Evolutionary conservation across 352 stramenopile genomes (phyloP), one percentile per base, ranked within the genome.

Genomic region (Globisporangium perplexum): DNA sequence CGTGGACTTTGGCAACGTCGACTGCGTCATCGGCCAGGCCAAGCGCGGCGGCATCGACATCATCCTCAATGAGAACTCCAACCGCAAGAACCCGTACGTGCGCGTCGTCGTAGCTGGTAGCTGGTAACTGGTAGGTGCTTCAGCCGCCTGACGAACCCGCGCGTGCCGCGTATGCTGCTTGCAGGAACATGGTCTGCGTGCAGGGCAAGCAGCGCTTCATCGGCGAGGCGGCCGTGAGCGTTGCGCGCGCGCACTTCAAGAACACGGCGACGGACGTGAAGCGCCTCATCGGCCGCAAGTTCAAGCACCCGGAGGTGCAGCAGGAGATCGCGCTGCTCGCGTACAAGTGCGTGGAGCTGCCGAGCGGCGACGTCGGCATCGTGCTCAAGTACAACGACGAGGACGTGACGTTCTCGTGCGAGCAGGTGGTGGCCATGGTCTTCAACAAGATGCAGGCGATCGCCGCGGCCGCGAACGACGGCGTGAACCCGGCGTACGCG

Each of bases 1-100:
- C 59, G 78, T 99, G 60, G 96, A 99, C 77, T 97, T 98, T 66
- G 96, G 96, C 57, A 97, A 97, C 70, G 82, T 96, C 55, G 94
- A 98, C 69, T 96, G 90, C 71, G 86, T 98, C 39, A 98, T 99
- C 56, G 95, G 90, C 47, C 91, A 98, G 65, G 96, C 95, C 53
- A 97, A 97, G 63, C 86, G 96, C 62, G 96, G 96, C 66, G 97
- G 96, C 65, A 97, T 99, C 54, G 96, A 98, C 78, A 98, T 99
- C 49, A 97, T 99, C 83, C 80, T 99, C 33, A 99, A 99, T 86
- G 97, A 98, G 66, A 98, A 97, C 72, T 98, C 93, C 48, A 98
- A 99, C 74, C 84, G 97, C 69, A 96, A 98, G 69, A 99, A 98
- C 73, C 94, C 96, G 77, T 90, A 77, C 49, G 78, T 73, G n/a